Evolutionary conservation across 2,329 filamentous ascomycete genomes (phyloP).

Genomic region (Fusarium guadeloupense): DNA sequence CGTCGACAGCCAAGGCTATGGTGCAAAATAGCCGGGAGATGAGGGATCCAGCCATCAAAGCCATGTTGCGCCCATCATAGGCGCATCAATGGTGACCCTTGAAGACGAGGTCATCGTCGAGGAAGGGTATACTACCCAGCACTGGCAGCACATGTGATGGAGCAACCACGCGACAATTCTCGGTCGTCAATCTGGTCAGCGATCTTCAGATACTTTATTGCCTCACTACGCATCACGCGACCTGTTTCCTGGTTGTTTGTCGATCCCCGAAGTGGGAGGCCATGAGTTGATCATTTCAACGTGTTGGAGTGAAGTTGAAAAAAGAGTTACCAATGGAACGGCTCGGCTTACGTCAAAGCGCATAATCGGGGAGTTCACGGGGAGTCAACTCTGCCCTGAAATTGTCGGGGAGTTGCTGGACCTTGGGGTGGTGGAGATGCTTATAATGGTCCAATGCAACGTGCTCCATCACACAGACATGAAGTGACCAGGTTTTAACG

Average conservation of each 20-base stretch:
- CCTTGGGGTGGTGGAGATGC: constrained; percentile 4
- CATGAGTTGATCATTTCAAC: constrained; percentile 1
- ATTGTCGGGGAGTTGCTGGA: constrained; percentile 25
- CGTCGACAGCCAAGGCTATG: constrained; percentile 37
- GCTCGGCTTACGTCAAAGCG: constrained; percentile 3
- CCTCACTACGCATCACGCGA: constrained; percentile 25
- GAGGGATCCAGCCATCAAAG: no score
- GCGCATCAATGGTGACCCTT: background rate
- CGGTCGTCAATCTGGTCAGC: constrained; percentile 9
- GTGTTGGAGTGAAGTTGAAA: constrained; percentile 18
- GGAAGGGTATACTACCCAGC: background rate
- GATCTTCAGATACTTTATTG: constrained; percentile 26
- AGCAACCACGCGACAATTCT: constrained; percentile 5
- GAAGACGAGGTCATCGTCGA: background rate
- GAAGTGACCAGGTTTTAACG: no score
- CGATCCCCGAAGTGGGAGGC: background rate
- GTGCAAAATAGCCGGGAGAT: constrained; percentile 35
- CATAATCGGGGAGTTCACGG: constrained; percentile 26
- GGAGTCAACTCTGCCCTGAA: constrained; percentile 1
- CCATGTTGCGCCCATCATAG: no score
- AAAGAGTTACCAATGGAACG: background rate
- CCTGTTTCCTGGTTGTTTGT: background rate
- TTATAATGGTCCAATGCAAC: background rate
- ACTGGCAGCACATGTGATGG: background rate
- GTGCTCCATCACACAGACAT: background rate